Evolutionary conservation across 345 rosid species (phyloP).

Genomic region (Dipteronia dyeriana): DNA sequence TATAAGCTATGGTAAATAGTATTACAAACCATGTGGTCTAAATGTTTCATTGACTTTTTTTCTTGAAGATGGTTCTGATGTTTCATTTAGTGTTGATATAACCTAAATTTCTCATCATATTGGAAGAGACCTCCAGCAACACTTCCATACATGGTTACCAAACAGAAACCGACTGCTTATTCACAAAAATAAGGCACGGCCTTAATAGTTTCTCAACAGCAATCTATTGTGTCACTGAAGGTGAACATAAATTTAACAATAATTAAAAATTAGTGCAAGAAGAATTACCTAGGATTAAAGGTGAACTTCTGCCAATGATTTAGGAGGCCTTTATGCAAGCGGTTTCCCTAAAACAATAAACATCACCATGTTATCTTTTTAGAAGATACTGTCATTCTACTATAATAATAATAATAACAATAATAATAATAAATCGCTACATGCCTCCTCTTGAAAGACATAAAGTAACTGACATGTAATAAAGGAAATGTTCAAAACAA

Average conservation of each 20-base stretch:
- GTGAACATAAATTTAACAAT: neutral
- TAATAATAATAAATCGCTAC: neutral
- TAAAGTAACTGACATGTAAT: neutral
- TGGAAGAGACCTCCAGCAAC: neutral
- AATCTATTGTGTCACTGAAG: neutral
- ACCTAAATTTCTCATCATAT: neutral
- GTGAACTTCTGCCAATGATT: conserved; percentile 97
- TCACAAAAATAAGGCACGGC: neutral
- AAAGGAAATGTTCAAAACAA: conserved; percentile 1
- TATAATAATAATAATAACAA: no score
- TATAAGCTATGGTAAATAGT: neutral
- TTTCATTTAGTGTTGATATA: neutral
- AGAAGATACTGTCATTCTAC: neutral
- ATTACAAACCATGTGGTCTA: neutral
- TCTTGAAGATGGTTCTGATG: neutral
- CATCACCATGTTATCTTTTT: neutral
- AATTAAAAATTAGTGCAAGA: conserved; percentile 10
- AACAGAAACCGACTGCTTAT: neutral
- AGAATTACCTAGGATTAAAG: conserved; percentile 85
- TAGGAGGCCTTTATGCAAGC: conserved; percentile 79
- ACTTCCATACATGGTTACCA: neutral
- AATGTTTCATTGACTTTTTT: neutral
- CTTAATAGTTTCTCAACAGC: neutral
- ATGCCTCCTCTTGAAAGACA: neutral
- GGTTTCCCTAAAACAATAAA: conserved; percentile 63